These are phyloP conservation scores for Botryotinia narcissicola DNA, from an alignment of 2,329 filamentous ascomycete genomes.

Conservation along the genomic window DNA sequence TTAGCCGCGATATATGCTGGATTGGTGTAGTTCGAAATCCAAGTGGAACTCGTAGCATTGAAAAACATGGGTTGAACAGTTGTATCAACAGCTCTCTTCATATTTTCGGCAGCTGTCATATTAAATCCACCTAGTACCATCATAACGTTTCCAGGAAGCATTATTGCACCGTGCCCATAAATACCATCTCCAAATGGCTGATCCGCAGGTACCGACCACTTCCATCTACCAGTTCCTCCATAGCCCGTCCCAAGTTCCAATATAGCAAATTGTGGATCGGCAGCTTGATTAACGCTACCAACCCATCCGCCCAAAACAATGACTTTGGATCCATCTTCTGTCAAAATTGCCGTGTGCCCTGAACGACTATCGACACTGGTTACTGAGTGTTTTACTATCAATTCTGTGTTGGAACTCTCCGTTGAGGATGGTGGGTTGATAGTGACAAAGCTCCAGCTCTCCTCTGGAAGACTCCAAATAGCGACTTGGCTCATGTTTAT, in stretches of 20 bases:
- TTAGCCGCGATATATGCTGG: constrained; percentile 38
- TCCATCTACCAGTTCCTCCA: constrained; percentile 67
- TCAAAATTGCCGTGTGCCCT: constrained; percentile 82
- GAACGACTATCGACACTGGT: constrained; percentile 66
- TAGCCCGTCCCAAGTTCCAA: constrained; percentile 74
- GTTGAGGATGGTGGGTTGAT: constrained; percentile 49
- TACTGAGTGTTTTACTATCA: constrained; percentile 49
- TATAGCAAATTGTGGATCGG: constrained; percentile 76
- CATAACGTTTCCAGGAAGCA: constrained; percentile 66
- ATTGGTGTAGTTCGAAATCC: constrained; percentile 56
- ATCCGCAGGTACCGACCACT: constrained; percentile 60
- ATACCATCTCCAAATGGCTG: constrained; percentile 49
- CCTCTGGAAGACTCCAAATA: constrained; percentile 80
- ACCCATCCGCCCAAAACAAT: constrained; percentile 91
- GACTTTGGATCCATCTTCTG: constrained; percentile 72
- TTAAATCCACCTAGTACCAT: constrained; percentile 64
- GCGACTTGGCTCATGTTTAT: constrained; percentile 93
- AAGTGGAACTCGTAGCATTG: constrained; percentile 59
- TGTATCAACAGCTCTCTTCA: constrained; percentile 44
- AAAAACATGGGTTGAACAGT: constrained; percentile 47
- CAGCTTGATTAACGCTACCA: constrained; percentile 71
- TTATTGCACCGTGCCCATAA: constrained; percentile 62
- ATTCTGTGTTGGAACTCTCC: constrained; percentile 49
- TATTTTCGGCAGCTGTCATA: constrained; percentile 40
- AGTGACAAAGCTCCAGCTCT: constrained; percentile 78